phyloP scores from a whole-genome alignment of 2,329 filamentous ascomycete genomes.

The Verticillium longisporum region DNA sequence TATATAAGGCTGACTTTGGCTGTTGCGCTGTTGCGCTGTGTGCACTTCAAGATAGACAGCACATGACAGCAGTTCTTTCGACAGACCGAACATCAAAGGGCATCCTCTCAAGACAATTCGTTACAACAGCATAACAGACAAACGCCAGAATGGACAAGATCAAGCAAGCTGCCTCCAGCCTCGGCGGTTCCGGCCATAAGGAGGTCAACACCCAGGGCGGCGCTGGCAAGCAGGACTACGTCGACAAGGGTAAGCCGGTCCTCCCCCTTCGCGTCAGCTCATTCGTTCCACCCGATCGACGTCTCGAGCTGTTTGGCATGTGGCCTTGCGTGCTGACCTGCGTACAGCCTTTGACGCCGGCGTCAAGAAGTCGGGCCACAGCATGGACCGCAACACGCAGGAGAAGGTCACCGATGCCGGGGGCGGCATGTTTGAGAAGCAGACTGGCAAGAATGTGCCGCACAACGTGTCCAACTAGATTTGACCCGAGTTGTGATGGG shows the following conservation, averaged over 20 bases:
- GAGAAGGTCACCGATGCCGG: slow-evolving; percentile 31
- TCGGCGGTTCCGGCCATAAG: neutral
- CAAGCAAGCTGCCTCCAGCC: neutral
- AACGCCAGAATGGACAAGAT: neutral
- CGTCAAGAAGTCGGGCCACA: slow-evolving; percentile 26
- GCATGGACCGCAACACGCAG: slow-evolving; percentile 24
- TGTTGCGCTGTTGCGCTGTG: neutral
- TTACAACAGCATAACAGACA: neutral
- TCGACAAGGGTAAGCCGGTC: slow-evolving; percentile 27
- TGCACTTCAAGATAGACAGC: neutral
- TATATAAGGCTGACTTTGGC: neutral
- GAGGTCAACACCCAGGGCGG: neutral
- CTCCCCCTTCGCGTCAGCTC: too few relatives aligned
- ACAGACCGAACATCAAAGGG: neutral
- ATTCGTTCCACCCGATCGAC: too few relatives aligned
- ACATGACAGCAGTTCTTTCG: neutral
- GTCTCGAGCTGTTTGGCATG: too few relatives aligned
- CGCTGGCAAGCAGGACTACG: slow-evolving; percentile 24
- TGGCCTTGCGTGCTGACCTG: too few relatives aligned
- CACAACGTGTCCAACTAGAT: neutral
- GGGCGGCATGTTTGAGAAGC: slow-evolving; percentile 27
- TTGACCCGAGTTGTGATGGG: too few relatives aligned
- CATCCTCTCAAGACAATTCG: neutral
- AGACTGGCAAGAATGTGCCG: slow-evolving; percentile 16
- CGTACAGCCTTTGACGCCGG: slow-evolving; percentile 19